Conservation (phyloP, 1,284 basidiomycete species). For the Cryptococcus sp. region DNA sequence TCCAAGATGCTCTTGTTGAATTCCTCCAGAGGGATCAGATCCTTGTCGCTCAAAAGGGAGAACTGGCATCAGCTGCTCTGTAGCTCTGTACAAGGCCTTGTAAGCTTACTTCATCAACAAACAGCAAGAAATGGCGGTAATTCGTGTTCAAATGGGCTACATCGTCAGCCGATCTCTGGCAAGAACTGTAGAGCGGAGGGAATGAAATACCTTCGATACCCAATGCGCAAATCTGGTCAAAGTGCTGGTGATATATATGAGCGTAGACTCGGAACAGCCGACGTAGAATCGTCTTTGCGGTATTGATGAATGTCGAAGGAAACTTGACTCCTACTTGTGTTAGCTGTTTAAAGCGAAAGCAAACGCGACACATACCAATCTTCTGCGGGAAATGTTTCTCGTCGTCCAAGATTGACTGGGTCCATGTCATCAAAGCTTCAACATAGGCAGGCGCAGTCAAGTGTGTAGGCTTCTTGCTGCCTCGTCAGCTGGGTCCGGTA, state of each 20-base stretch:
- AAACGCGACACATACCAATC: slow-evolving; percentile 57
- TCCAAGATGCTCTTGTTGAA: slow-evolving; percentile 92
- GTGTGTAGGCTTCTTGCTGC: slow-evolving; percentile 82
- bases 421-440: slow-evolving; percentile 98
- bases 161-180: slow-evolving; percentile 2
- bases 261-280: slow-evolving; percentile 96
- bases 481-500: background rate
- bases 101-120: slow-evolving; percentile 77
- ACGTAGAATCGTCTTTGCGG: slow-evolving; percentile 86
- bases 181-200: background rate
- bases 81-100: background rate
- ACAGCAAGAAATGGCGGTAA: slow-evolving; percentile 96
- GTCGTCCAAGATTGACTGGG: slow-evolving; percentile 88
- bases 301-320: slow-evolving; percentile 83
- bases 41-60: slow-evolving; percentile 93
- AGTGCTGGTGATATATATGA: slow-evolving; percentile 98
- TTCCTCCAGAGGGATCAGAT: slow-evolving; percentile 91
- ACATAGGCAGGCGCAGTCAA: slow-evolving; percentile 94
- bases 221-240: slow-evolving; percentile 96
- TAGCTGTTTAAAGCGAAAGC: background rate
- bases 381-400: slow-evolving; percentile 90
- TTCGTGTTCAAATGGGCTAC: slow-evolving; percentile 97
- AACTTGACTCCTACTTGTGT: slow-evolving; percentile 72
- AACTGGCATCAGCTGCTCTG: slow-evolving; percentile 59
- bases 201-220: slow-evolving; percentile 82